These are phyloP conservation scores for Spergularia bocconei DNA, from an alignment of 148 eudicot species.

Conservation along the genomic window DNA sequence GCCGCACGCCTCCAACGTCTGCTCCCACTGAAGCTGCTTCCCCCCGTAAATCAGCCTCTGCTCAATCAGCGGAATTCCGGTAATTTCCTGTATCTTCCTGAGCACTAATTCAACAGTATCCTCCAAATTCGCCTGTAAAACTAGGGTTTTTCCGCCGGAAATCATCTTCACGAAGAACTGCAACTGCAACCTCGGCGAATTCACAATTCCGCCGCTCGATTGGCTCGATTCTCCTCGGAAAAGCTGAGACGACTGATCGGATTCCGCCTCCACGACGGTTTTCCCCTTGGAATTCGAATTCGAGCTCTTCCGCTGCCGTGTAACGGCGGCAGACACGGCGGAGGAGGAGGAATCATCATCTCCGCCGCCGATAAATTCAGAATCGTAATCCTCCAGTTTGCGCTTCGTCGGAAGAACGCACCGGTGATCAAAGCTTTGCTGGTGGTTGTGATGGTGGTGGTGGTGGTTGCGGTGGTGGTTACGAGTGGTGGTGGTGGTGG, in stretches of 20 bases:
- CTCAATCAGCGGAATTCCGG: constrained; percentile 43
- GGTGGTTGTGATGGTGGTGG: not conserved
- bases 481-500: not conserved
- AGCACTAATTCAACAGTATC: constrained; percentile 57
- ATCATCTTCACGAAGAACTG: constrained; percentile 64
- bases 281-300: constrained; percentile 18
- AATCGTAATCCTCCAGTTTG: constrained; percentile 50
- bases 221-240: constrained; percentile 7
- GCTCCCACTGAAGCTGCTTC: constrained; percentile 65
- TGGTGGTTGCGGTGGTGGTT: not conserved
- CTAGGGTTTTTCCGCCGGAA: constrained; percentile 41
- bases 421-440: constrained; percentile 1
- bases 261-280: not conserved
- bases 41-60: constrained; percentile 63
- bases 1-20: constrained; percentile 42
- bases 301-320: constrained; percentile 14
- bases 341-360: constrained; percentile 20
- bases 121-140: constrained; percentile 32
- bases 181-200: not conserved
- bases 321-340: not conserved
- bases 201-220: too few relatives aligned
- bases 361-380: not conserved
- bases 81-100: constrained; percentile 32
- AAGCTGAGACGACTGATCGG: not conserved
- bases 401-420: constrained; percentile 36